Evolutionary conservation across 345 rosid species (phyloP), one percentile per base, ranked within the genome.

Genomic region (Noccaea bulbosa): DNA sequence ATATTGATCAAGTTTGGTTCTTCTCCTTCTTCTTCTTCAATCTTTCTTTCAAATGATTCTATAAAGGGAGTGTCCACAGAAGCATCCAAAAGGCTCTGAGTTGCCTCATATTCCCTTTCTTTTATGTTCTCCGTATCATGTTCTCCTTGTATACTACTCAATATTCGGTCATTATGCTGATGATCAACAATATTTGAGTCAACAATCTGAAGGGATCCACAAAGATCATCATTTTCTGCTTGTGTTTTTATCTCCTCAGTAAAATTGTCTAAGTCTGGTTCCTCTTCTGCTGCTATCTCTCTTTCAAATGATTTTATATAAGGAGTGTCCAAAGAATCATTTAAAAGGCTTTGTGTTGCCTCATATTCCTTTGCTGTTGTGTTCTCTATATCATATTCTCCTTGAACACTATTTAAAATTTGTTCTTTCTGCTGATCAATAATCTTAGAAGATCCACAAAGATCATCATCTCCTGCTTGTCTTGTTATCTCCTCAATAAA

Each of bases 341-440:
- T 4, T 4, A 27, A 27, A 27, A 27, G 30, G 30, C 1, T 27
- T 4, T 27, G 30, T 0, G 4, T 27, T 27, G 30, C 30, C 30
- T 27, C 30, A 27, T 27, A 27, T 27, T 27, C 30, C 30, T 4
- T 27, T 27, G 30, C 30, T 3, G 2, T 27, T 27, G 30, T 27
- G 27, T 55, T 56, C 49, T 30, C 60, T 73, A 37, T 47, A 48
- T 11, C 77, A 65, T 65, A 0, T 41, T 67, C 68, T 49, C 66
- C 73, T 60, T 44, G 73, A 67, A 7, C 14, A 41, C 1, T 35
- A 59, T 11, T 34, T 39, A 20, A 5, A 5, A 52, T n/a, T 27
- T 62, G 64, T 4, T 53, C 40, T 62, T 24, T 24, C 38, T 32
- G 44, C 8, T 66, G 61, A 35, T 14, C 55, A 16, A 34, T 16